These are phyloP conservation scores for Gynandropsis gynandra DNA, from an alignment of 345 rosid species.

Conservation along the genomic window DNA sequence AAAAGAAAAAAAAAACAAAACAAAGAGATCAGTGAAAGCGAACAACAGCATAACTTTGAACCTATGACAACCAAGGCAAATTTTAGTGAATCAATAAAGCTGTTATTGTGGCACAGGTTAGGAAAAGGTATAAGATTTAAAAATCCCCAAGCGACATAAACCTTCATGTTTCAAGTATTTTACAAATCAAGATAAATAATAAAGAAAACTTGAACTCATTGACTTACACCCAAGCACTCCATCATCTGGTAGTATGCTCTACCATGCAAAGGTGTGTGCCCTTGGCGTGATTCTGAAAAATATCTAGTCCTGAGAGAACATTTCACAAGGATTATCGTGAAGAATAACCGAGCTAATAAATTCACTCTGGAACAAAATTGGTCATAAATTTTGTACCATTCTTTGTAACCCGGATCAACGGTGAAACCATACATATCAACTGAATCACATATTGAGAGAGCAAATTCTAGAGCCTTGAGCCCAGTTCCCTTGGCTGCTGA, in stretches of 20 bases:
- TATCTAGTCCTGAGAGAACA: slow-evolving; percentile 76
- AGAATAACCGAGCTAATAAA: not conserved
- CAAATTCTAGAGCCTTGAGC: slow-evolving; percentile 93
- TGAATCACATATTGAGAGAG: slow-evolving; percentile 78
- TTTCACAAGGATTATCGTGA: not conserved
- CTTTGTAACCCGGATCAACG: slow-evolving; percentile 92
- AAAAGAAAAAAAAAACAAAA: slow-evolving; percentile 14
- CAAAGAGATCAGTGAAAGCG: slow-evolving; percentile 10
- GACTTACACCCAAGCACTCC: slow-evolving; percentile 96
- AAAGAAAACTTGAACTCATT: slow-evolving; percentile 3
- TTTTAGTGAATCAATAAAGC: slow-evolving; percentile 1
- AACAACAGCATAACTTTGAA: not conserved
- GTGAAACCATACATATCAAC: slow-evolving; percentile 98
- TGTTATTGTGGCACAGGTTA: slow-evolving; percentile 6
- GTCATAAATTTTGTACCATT: slow-evolving; percentile 47
- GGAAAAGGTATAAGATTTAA: not conserved
- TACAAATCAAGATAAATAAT: not conserved
- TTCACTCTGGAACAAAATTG: not conserved
- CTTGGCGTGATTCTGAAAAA: slow-evolving; percentile 90
- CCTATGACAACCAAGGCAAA: slow-evolving; percentile 3
- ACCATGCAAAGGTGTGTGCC: slow-evolving; percentile 97
- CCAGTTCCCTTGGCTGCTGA: slow-evolving; percentile 98
- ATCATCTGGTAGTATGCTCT: slow-evolving; percentile 98
- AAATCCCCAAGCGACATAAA: too few relatives aligned
- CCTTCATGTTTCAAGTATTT: too few relatives aligned